A percentile compares a stretch with the other conserved stretches of the same genome.
Evolutionary conservation across 805 yeast species (phyloP).

Genomic region (Candida andamanensis): DNA sequence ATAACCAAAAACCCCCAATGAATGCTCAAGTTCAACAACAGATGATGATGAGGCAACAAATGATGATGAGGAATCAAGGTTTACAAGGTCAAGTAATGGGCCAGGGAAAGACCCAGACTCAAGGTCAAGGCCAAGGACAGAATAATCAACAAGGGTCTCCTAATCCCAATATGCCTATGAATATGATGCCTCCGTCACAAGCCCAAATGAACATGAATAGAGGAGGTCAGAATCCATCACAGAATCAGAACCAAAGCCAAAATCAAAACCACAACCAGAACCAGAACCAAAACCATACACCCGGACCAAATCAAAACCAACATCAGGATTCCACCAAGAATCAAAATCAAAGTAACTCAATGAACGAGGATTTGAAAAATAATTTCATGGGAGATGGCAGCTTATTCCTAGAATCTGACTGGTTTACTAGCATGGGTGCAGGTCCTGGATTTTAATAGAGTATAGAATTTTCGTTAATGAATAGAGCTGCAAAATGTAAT

Average conservation of each 20-base stretch:
- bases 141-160: too few relatives aligned
- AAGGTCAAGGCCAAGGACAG: conserved; percentile 9
- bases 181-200: too few relatives aligned
- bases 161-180: too few relatives aligned
- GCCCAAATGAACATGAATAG: not conserved
- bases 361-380: conserved; percentile 7
- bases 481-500: too few relatives aligned
- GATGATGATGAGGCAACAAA: conserved; percentile 21
- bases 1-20: conserved; percentile 2
- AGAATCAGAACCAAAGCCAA: not conserved
- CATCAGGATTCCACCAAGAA: too few relatives aligned
- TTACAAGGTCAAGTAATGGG: conserved; percentile 9
- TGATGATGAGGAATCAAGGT: conserved; percentile 20
- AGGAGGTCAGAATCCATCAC: too few relatives aligned
- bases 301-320: not conserved
- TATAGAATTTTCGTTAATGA: not conserved
- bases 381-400: conserved; percentile 5
- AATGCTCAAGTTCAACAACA: conserved; percentile 22
- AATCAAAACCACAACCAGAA: not conserved
- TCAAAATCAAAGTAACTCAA: conserved; percentile 1
- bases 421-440: conserved; percentile 30
- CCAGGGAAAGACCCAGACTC: conserved; percentile 8
- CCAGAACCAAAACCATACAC: not conserved
- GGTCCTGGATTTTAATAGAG: conserved; percentile 25
- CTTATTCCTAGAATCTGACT: conserved; percentile 17